Base-by-base conservation (phyloP, 2,329 filamentous ascomycete species). In the Canariomyces notabilis region DNA sequence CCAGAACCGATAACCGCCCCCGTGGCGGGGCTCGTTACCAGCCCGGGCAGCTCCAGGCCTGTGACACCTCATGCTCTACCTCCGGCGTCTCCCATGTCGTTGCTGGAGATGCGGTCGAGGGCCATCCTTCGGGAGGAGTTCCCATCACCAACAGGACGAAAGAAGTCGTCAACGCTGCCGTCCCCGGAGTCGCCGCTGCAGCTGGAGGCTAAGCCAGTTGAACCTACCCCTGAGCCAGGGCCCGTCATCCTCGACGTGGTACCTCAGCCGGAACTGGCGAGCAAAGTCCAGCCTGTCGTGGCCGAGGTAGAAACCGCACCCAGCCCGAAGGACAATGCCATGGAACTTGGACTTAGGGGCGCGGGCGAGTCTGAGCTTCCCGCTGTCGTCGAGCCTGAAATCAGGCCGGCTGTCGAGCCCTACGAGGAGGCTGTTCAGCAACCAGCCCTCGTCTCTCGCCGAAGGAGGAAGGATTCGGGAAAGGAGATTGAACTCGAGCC, bases 81-180 rank as follows among this genome's bases (percentile, higher is more conserved):
- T 8, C 37, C 32, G 5, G 35, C 36, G 19, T 48, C 49, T 2
- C 42, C 50, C 29, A 37, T 42, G 46, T 53, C 54, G 38, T 32
- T 50, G 20, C 48, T 55, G 9, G 51, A 56, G 44, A 50, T 55
- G 43, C 51, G 53, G 46, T 52, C 52, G 11, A 53, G 50, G 29
- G 38, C 54, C 44, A 47, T 56, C 15, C 15, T 42, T 16, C 42
- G 46, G 6, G 51, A 54, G 3, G 52, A 52, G 4, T 35, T 38
- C 16, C 42, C 46, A 22, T 34, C 50, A 6, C 42, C 46, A 22
- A 32, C 50, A 6, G 11, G 33, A 22, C 45, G 45, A 21, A 58
- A 54, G 44, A 52, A 45, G 49, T 19, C 46, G 4, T 50, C 42
- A 4, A 44, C 52, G 2, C 49, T 49, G 56, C 45, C 54, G 5